Conservation (phyloP, 164 flowering plant species). For the Chloranthus sessilifolius region DNA sequence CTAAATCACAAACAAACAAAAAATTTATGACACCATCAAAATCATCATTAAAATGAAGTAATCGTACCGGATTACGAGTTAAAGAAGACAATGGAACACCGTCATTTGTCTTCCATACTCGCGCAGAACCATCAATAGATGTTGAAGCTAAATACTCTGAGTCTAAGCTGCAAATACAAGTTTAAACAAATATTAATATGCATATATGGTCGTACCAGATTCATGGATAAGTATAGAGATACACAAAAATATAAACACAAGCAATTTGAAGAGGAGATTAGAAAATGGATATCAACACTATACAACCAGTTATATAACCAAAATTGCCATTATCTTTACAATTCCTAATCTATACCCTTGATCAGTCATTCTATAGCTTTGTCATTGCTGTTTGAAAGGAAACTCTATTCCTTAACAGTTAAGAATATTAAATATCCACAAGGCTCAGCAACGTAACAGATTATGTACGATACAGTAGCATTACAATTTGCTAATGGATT, state of each 20-base stretch:
- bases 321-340: too few relatives aligned
- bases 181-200: background rate
- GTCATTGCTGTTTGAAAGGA: too few relatives aligned
- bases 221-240: background rate
- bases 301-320: too few relatives aligned
- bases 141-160: constrained; percentile 89
- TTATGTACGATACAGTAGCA: too few relatives aligned
- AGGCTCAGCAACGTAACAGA: too few relatives aligned
- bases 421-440: too few relatives aligned
- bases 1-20: background rate
- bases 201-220: background rate
- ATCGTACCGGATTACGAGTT: constrained; percentile 59
- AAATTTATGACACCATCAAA: background rate
- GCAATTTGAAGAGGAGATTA: too few relatives aligned
- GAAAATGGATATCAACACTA: too few relatives aligned
- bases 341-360: too few relatives aligned
- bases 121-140: constrained; percentile 87
- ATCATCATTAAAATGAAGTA: background rate
- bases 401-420: too few relatives aligned
- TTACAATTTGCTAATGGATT: too few relatives aligned
- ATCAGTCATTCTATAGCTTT: too few relatives aligned
- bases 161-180: constrained; percentile 55
- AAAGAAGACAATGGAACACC: constrained; percentile 69
- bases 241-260: background rate
- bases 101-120: constrained; percentile 81